Evolutionary conservation across 805 yeast species (phyloP), one percentile per base, ranked within the genome.

Genomic region (Starmerella asiatica): DNA sequence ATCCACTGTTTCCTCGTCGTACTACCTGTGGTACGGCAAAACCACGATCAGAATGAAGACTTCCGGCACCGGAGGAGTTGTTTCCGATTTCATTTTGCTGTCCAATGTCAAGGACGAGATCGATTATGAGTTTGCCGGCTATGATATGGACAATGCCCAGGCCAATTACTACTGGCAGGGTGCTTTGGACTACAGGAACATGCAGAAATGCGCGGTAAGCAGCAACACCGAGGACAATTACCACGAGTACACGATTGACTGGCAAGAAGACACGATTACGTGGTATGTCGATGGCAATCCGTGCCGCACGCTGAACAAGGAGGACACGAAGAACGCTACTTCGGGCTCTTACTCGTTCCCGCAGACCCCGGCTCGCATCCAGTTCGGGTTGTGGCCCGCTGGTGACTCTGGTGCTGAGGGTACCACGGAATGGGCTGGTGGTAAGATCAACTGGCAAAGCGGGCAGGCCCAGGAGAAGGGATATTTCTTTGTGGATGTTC

Each of bases 21-120:
- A 73, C 54, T 82, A 71, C 61, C 61, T 86, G 40, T 86, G 94
- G 94, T 85, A 80, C 61, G 96, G 96, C 39, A 80, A 76, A 56
- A 69, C 83, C 24, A 63, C 76, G 24, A 76, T 79, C 36, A 70
- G 64, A 36, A 53, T 84, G 53, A 84, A 79, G 63, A 65, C 88
- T 0, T 79, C 94, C 1, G 81, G 74, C 55, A 69, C 69, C 29
- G 67, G 61, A 8, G 96, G 96, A 67, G 94, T 85, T 28, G 71
- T 85, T 43, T 70, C 93, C 14, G 86, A 94, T 23, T 73, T 76
- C 53, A 83, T 85, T 59, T 58, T 83, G 38, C 78, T 74, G 60
- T 81, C 94, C 6, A 80, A 81, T 56, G 83, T 78, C 31, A 75
- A 81, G 67, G 96, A 85, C 65, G 96, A 86, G 68, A 70, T 85